These are phyloP conservation scores for Pichia sp. DNA, from an alignment of 1,139 yeast genomes.

Conservation along the genomic window DNA sequence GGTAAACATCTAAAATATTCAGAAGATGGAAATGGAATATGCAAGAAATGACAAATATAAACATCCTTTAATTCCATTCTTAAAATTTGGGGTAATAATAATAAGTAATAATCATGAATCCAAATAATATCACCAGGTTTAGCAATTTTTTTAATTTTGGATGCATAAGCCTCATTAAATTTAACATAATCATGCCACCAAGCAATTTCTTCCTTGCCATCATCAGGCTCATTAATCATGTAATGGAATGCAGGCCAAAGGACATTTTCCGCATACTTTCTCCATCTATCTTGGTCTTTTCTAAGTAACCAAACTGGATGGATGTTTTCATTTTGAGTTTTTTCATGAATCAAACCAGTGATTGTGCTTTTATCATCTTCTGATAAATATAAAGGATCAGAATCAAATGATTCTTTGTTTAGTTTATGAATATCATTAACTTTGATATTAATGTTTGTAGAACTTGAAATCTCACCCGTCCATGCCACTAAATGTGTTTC, in stretches of 20 bases:
- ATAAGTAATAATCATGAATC: slow-evolving; percentile 89
- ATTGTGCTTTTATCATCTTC: slow-evolving; percentile 48
- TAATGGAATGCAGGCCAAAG: slow-evolving; percentile 96
- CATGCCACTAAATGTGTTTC: slow-evolving; percentile 86
- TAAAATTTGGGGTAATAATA: slow-evolving; percentile 78
- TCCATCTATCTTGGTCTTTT: slow-evolving; percentile 70
- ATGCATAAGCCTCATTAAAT: slow-evolving; percentile 85
- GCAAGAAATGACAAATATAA: slow-evolving; percentile 75
- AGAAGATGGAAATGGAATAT: slow-evolving; percentile 92
- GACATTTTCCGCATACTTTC: slow-evolving; percentile 81
- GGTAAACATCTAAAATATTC: slow-evolving; percentile 89
- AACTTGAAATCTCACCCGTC: slow-evolving; percentile 67
- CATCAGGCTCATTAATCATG: slow-evolving; percentile 65
- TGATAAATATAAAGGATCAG: slow-evolving; percentile 58
- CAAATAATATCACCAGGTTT: slow-evolving; percentile 89
- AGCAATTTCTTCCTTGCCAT: slow-evolving; percentile 63
- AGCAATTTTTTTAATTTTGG: slow-evolving; percentile 65
- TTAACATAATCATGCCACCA: slow-evolving; percentile 92
- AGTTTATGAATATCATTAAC: slow-evolving; percentile 1
- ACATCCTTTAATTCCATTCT: slow-evolving; percentile 80
- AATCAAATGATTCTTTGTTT: slow-evolving; percentile 28
- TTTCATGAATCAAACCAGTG: slow-evolving; percentile 39
- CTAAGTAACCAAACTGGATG: slow-evolving; percentile 86
- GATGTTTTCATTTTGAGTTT: slow-evolving; percentile 44
- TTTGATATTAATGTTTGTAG: slow-evolving; percentile 2